Percentiles rank a stretch among this genome's conserved stretches.
phyloP scores from a whole-genome alignment of 2,329 filamentous ascomycete genomes.

The Bipolaris cookei region DNA sequence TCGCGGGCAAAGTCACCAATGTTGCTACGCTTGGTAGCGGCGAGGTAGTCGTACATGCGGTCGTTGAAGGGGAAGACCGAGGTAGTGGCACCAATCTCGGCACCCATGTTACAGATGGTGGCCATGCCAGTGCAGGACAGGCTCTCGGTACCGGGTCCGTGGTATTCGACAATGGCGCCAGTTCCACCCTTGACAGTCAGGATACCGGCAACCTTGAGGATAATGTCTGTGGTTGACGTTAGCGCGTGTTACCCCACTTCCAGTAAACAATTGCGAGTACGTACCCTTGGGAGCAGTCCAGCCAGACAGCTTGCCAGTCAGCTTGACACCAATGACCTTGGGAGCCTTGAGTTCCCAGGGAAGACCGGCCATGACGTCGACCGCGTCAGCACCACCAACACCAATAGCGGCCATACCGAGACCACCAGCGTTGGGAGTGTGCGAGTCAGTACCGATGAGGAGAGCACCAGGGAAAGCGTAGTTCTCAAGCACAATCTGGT shows the following conservation, averaged over 20 bases:
- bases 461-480: conserved; percentile 99
- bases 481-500: conserved; percentile 98
- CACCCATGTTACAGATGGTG: conserved; percentile 66
- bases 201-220: conserved; percentile 95
- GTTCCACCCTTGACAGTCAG: conserved; percentile 98
- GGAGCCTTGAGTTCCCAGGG: conserved; percentile 99
- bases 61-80: conserved; percentile 98
- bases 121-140: conserved; percentile 87
- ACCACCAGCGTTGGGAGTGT: conserved; percentile 97
- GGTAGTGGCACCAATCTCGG: conserved; percentile 80
- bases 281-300: conserved; percentile 93
- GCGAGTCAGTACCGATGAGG: conserved; percentile 96
- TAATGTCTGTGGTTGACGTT: conserved; percentile 71
- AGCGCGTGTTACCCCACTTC: conserved; percentile 16
- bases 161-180: conserved; percentile 84
- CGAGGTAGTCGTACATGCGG: conserved; percentile 95
- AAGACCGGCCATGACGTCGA: conserved; percentile 96
- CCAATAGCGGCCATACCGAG: conserved; percentile 93
- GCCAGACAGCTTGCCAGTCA: conserved; percentile 85
- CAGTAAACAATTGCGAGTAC: conserved; percentile 38
- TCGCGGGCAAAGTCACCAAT: conserved; percentile 89
- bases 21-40: conserved; percentile 84
- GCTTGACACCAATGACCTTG: conserved; percentile 94
- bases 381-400: conserved; percentile 97
- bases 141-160: conserved; percentile 72